These are phyloP conservation scores for Apiospora arundinis DNA, from an alignment of 2,329 filamentous ascomycete genomes.

Conservation along the genomic window DNA sequence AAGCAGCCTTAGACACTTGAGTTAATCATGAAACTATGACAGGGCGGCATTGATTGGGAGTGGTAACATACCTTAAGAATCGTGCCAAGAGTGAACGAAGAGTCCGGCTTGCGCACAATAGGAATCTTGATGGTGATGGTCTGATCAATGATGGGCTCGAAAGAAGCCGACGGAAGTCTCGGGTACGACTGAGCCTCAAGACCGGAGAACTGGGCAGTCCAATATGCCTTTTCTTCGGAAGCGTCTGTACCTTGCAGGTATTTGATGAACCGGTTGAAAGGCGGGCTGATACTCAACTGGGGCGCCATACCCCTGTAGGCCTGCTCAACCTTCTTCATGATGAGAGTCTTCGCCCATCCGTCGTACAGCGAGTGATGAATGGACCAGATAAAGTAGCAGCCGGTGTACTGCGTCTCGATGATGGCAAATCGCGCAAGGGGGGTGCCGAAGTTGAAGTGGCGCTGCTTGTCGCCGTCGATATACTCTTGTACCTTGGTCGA, in stretches of 20 bases:
- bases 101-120: slow-evolving; percentile 14
- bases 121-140: slow-evolving; percentile 19
- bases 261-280: slow-evolving; percentile 18
- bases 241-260: neutral
- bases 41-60: neutral
- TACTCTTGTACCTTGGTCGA: neutral
- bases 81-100: slow-evolving; percentile 18
- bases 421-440: slow-evolving; percentile 32
- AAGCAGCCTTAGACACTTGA: slow-evolving; percentile 44
- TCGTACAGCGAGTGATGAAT: slow-evolving; percentile 42
- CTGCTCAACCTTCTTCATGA: slow-evolving; percentile 28
- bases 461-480: neutral
- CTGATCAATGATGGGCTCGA: slow-evolving; percentile 2
- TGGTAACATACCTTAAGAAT: neutral
- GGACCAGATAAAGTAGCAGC: slow-evolving; percentile 38
- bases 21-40: neutral
- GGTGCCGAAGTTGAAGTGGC: slow-evolving; percentile 31
- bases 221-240: neutral
- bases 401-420: slow-evolving; percentile 26
- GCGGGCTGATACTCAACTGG: slow-evolving; percentile 4
- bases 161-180: neutral
- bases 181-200: slow-evolving; percentile 9
- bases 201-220: neutral
- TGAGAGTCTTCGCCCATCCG: slow-evolving; percentile 36
- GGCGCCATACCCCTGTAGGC: slow-evolving; percentile 24